Percentiles rank a stretch among this genome's conserved stretches.
Evolutionary conservation across 2,329 filamentous ascomycete genomes (phyloP).

Genomic region (Neoscytalidium dimidiatum): DNA sequence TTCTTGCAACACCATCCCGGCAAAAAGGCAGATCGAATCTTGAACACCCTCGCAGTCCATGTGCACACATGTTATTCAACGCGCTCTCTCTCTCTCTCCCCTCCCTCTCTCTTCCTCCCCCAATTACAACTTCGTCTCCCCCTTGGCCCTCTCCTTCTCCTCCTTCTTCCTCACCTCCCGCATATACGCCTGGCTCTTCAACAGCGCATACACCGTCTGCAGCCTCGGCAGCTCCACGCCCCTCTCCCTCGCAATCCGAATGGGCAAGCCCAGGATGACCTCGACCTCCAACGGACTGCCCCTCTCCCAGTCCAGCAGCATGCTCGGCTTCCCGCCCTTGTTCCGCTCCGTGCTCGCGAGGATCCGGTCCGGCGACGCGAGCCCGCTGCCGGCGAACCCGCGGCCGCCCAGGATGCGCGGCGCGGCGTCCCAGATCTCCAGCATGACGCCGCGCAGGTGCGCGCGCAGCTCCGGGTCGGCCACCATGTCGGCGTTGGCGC

Average conservation of each 20-base stretch:
- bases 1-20: too few relatives aligned
- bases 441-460: slow-evolving; percentile 46
- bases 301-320: slow-evolving; percentile 51
- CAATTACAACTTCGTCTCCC: slow-evolving; percentile 13
- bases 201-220: slow-evolving; percentile 67
- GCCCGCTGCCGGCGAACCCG: slow-evolving; percentile 37
- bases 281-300: slow-evolving; percentile 51
- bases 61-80: too few relatives aligned
- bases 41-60: too few relatives aligned
- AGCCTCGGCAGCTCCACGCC: slow-evolving; percentile 63
- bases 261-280: slow-evolving; percentile 51
- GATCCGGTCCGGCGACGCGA: slow-evolving; percentile 41
- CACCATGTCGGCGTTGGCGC: slow-evolving; percentile 54
- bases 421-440: slow-evolving; percentile 48
- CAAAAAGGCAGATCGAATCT: too few relatives aligned
- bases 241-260: slow-evolving; percentile 43
- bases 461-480: slow-evolving; percentile 28
- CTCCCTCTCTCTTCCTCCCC: too few relatives aligned
- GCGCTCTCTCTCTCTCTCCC: too few relatives aligned
- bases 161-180: slow-evolving; percentile 42
- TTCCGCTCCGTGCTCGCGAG: slow-evolving; percentile 62
- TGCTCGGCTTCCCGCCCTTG: slow-evolving; percentile 51
- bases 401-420: slow-evolving; percentile 38
- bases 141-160: not conserved
- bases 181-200: slow-evolving; percentile 62